A percentile compares a stretch with the other conserved stretches of the same genome.
phyloP scores from a whole-genome alignment of 2,329 filamentous ascomycete species.

The Arthrobotrys iridis region DNA sequence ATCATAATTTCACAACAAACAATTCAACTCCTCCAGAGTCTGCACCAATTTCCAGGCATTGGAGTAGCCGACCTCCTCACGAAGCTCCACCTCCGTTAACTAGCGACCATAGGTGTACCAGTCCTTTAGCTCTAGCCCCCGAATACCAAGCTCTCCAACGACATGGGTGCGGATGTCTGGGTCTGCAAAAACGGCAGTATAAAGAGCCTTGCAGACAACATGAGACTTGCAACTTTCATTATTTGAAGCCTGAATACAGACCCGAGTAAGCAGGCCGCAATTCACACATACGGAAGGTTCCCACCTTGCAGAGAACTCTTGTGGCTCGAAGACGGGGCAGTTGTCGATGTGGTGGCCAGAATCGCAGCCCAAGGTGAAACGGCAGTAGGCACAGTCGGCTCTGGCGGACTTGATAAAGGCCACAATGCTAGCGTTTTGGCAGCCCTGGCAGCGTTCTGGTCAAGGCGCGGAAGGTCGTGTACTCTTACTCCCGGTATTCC shows the following conservation, averaged over 20 bases:
- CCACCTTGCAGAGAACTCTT: neutral
- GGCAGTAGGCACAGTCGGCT: slow-evolving; percentile 3
- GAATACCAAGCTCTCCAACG: neutral
- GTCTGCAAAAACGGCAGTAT: neutral
- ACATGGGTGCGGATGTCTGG: neutral
- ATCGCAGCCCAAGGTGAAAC: neutral
- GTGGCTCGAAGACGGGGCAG: neutral
- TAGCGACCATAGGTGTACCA: neutral
- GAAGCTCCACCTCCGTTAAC: neutral
- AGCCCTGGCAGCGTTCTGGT: neutral
- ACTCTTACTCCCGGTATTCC: too few species aligned
- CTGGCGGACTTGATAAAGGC: neutral
- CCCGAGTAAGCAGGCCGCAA: neutral
- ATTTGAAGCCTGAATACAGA: neutral
- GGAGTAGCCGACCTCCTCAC: neutral
- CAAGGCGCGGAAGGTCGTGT: neutral
- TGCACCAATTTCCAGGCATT: neutral
- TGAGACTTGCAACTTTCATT: neutral
- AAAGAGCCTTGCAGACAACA: neutral
- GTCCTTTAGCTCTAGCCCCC: neutral
- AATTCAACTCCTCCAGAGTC: neutral
- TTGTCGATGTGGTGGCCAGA: neutral
- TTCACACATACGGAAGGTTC: neutral
- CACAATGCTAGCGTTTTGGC: neutral
- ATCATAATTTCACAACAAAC: neutral